phyloP scores from a whole-genome alignment of 2,329 filamentous ascomycete genomes.

The Neofusicoccum kwambonambiense region DNA sequence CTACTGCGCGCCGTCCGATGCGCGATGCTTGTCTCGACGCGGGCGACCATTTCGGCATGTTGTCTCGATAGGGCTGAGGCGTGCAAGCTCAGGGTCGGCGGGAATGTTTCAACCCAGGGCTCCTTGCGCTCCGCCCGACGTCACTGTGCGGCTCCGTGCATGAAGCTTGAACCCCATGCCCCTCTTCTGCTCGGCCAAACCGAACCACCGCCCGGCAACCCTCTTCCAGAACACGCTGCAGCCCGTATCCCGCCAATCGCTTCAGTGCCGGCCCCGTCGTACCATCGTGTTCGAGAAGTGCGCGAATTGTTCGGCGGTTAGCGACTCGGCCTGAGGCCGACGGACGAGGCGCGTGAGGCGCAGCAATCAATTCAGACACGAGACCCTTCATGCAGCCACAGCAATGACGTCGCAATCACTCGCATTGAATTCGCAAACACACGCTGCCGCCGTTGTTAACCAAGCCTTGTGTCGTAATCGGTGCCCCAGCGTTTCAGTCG shows the following conservation, averaged over 20 bases:
- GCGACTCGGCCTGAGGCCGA: not conserved
- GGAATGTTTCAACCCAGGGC: not conserved
- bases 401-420: not conserved
- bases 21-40: not conserved
- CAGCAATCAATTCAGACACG: not conserved
- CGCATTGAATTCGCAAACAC: not conserved
- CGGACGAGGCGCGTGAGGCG: not conserved
- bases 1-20: not conserved
- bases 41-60: not conserved
- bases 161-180: not conserved
- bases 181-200: not conserved
- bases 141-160: not conserved
- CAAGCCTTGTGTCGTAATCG: not conserved
- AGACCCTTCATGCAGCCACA: constrained; percentile 5
- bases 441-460: not conserved
- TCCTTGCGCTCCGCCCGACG: not conserved
- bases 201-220: not conserved
- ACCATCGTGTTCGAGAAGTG: not conserved
- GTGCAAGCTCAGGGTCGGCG: not conserved
- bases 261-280: not conserved
- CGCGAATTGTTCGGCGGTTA: not conserved
- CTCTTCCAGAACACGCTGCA: constrained; percentile 5
- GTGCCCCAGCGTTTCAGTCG: not conserved
- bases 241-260: not conserved
- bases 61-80: constrained; percentile 10